Base-by-base conservation (phyloP, 371 early-diverging fungal genomes). In the Blakeslea trispora region DNA sequence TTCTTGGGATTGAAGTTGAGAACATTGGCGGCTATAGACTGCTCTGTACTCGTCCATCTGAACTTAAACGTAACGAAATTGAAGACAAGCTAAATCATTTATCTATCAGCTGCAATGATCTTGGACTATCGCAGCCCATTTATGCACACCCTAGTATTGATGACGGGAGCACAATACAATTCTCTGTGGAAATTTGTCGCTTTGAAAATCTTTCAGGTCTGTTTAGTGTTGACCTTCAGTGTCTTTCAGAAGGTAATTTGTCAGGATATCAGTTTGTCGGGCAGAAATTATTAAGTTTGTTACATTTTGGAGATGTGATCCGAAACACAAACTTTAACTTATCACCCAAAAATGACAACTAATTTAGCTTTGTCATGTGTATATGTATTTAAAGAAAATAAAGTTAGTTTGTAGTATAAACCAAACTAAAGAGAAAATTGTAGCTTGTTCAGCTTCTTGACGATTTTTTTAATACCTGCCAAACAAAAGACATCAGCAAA, bases 141-240 rank as follows among this genome's bases (percentile, higher is more conserved):
- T 98, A 99, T 63, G 99, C 98, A 43, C 92, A 97, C 47, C 83
- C 89, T 13, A 77, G 82, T 10, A 86, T 93, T 40, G 96, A 95
- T 57, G 69, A 77, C 2, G 89, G 90, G 8, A 88, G 88, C 28
- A 89, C 88, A 69, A 79, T 92, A 17, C 75, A 87, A 15, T 88
- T 95, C 72, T 77, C 85, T n/a, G 82, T 97, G 13, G 94, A 95
- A 71, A 66, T 96, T 34, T 93, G 94, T 74, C 84, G 85, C 48
- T 87, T 95, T 72, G 89, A 91, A 69, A 93, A 94, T 67, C 63
- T 95, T 50, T 84, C 80, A 24, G 91, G 90, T 17, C 81, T 95
- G 9, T 92, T 89, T 67, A 88, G 93, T 52, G 91, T 95, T 21
- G 91, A 93, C 61, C 82, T 96, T 61, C 88, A 91, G 18, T 24